phyloP scores from a whole-genome alignment of 2,329 filamentous ascomycete genomes.

The Zymoseptoria passerinii region DNA sequence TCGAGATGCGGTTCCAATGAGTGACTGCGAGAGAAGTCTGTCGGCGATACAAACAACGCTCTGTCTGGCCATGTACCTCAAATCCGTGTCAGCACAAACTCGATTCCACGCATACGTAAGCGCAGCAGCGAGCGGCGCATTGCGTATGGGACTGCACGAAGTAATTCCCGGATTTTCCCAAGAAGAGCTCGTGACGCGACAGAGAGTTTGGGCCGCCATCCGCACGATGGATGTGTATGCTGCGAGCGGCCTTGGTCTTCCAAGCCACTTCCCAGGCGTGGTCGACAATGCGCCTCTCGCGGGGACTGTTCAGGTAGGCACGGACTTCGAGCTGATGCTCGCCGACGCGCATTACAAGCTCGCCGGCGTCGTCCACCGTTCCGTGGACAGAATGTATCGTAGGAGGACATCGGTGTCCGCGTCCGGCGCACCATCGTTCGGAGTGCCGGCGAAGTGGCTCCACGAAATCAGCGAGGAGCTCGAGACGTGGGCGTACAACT shows the following conservation, averaged over 20 bases:
- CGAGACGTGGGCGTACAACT: conserved; percentile 7
- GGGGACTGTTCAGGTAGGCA: conserved; percentile 4
- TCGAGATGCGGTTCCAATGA: conserved; percentile 9
- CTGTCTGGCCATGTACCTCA: conserved; percentile 15
- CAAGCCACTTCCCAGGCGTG: neutral
- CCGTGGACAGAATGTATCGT: conserved; percentile 3
- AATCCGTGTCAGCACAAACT: conserved; percentile 8
- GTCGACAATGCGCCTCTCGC: conserved; percentile 3
- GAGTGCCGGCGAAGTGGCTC: conserved; percentile 3
- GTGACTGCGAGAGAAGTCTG: conserved; percentile 13
- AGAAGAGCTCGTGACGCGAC: conserved; percentile 11
- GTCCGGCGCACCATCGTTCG: conserved; percentile 1
- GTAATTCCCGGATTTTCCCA: conserved; percentile 4
- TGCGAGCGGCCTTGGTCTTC: conserved; percentile 10
- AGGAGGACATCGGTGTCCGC: neutral
- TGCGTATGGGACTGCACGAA: conserved; percentile 16
- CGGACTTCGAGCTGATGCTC: conserved; percentile 6
- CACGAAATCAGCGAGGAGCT: conserved; percentile 6
- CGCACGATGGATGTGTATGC: conserved; percentile 9
- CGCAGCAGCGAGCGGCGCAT: conserved; percentile 12
- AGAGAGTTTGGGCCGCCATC: conserved; percentile 12
- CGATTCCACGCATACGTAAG: conserved; percentile 10
- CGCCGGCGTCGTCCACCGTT: conserved; percentile 6
- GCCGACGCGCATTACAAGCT: conserved; percentile 11
- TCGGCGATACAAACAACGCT: conserved; percentile 12